Evolutionary conservation across 495 filamentous ascomycete genomes (phyloP).

Genomic region (Letharia columbiana): DNA sequence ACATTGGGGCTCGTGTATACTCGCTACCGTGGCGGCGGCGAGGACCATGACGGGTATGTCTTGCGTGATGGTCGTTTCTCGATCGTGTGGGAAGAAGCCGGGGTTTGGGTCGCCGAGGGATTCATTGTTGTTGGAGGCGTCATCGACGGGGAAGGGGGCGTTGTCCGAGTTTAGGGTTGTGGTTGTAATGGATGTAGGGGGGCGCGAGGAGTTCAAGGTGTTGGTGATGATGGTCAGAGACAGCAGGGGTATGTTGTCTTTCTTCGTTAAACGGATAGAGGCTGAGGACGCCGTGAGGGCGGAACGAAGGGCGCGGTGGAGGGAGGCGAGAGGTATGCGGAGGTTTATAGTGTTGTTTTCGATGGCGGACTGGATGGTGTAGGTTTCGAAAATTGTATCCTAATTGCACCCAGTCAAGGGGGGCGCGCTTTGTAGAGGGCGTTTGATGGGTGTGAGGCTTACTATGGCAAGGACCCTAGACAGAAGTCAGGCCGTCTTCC

Average conservation of each 20-base stretch:
- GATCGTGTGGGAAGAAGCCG: conserved; percentile 41
- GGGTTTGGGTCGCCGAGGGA: conserved; percentile 40
- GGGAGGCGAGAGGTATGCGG: conserved; percentile 71
- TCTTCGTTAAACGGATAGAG: conserved; percentile 84
- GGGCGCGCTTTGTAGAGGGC: background rate
- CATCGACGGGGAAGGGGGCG: conserved; percentile 14
- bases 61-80: conserved; percentile 87
- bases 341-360: conserved; percentile 83
- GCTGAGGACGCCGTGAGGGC: conserved; percentile 67
- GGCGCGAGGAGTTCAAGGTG: conserved; percentile 34
- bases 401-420: conserved; percentile 24
- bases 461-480: conserved; percentile 25
- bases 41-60: conserved; percentile 91
- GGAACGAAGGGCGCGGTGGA: conserved; percentile 80
- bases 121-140: conserved; percentile 25
- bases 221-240: conserved; percentile 74
- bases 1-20: conserved; percentile 79
- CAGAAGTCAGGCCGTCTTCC: background rate
- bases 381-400: conserved; percentile 80
- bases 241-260: conserved; percentile 73
- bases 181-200: conserved; percentile 22
- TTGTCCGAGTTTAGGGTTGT: conserved; percentile 24
- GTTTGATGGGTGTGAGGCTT: background rate
- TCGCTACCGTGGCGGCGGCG: conserved; percentile 66
- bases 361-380: conserved; percentile 75